Percentiles rank a stretch among this genome's conserved stretches.
These are phyloP conservation scores for Kwoniella heveanensis DNA, from an alignment of 768 basidiomycete genomes.

Conservation along the genomic window DNA sequence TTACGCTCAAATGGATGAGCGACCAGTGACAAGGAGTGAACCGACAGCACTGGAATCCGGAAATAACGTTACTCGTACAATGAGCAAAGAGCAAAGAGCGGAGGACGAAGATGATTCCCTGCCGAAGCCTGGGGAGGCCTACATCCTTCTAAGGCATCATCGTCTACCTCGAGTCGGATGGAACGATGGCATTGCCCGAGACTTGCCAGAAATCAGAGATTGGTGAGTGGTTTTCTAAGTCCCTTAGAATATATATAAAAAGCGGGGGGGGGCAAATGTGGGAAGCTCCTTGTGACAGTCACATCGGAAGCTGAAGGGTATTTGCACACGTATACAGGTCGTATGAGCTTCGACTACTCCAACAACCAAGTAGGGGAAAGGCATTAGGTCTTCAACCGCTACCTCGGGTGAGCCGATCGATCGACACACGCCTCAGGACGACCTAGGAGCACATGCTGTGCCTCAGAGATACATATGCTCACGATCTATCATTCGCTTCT, in stretches of 20 bases:
- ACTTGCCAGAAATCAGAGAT: neutral
- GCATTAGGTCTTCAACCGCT: slow-evolving; percentile 11
- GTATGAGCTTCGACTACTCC: slow-evolving; percentile 9
- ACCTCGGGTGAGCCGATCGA: slow-evolving; percentile 6
- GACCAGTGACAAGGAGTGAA: too few species aligned
- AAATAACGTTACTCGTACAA: too few species aligned
- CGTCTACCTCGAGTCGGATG: slow-evolving; percentile 9
- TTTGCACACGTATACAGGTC: slow-evolving; percentile 6
- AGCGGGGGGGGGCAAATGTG: too few species aligned
- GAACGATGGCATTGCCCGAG: slow-evolving; percentile 15
- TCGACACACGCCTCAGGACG: neutral
- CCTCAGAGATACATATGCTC: too few species aligned
- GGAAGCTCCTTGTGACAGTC: too few species aligned
- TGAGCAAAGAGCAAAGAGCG: too few species aligned
- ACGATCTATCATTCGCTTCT: neutral
- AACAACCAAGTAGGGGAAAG: slow-evolving; percentile 15
- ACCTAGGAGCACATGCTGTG: neutral
- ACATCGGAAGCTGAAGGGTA: too few species aligned
- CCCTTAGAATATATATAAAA: too few species aligned
- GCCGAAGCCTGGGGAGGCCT: slow-evolving; percentile 14
- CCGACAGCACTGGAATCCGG: too few species aligned
- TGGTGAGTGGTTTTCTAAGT: too few species aligned
- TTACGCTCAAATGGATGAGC: too few species aligned
- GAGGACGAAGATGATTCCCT: neutral
- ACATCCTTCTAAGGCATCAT: slow-evolving; percentile 15